phyloP scores from a whole-genome alignment of 1,284 basidiomycete genomes.

The Ustanciosporium gigantosporum region DNA sequence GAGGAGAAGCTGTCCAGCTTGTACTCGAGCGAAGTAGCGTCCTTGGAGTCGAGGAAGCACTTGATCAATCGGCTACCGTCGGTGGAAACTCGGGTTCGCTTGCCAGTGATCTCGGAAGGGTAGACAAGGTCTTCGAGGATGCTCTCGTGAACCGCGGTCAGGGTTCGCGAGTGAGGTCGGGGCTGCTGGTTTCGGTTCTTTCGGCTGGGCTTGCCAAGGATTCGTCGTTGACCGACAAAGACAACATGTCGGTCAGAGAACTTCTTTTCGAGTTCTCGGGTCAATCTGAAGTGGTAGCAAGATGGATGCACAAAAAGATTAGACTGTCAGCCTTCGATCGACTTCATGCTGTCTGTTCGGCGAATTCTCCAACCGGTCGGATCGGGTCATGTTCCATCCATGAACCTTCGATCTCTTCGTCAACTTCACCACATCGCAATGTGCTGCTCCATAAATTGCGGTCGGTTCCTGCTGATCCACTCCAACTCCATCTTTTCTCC shows the following conservation, averaged over 20 bases:
- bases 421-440: no score
- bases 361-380: neutral
- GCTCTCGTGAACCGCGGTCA: constrained; percentile 95
- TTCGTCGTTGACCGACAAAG: constrained; percentile 97
- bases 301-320: neutral
- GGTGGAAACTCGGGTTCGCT: constrained; percentile 76
- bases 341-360: neutral
- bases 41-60: constrained; percentile 91
- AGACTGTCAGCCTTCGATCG: no score
- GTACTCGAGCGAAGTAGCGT: constrained; percentile 98
- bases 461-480: no score
- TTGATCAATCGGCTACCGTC: constrained; percentile 60
- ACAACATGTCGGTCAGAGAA: constrained; percentile 98
- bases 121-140: constrained; percentile 98
- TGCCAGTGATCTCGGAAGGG: constrained; percentile 98
- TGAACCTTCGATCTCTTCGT: no score
- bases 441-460: no score
- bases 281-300: constrained; percentile 73
- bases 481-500: no score
- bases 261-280: constrained; percentile 99
- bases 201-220: constrained; percentile 95
- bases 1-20: constrained; percentile 96
- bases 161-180: constrained; percentile 92
- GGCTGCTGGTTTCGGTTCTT: constrained; percentile 91
- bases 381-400: no score